Evolutionary conservation across 805 yeast genomes (phyloP).

Genomic region (Jamesozyma lodderae): DNA sequence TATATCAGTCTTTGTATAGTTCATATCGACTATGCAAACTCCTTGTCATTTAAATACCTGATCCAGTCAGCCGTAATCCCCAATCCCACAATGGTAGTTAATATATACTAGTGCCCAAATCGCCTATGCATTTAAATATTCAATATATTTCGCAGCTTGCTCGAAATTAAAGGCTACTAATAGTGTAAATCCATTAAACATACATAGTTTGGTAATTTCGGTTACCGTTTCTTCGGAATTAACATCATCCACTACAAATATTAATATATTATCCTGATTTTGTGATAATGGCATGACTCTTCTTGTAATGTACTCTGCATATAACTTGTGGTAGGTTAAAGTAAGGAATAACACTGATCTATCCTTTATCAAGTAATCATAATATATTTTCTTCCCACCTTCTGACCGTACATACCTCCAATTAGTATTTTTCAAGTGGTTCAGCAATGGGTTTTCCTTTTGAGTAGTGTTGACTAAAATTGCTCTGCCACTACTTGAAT

Average conservation of each 20-base stretch:
- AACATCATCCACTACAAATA: slow-evolving; percentile 59
- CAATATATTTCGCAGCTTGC: slow-evolving; percentile 42
- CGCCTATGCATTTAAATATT: slow-evolving; percentile 26
- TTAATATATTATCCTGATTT: slow-evolving; percentile 42
- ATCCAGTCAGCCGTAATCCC: too few species aligned
- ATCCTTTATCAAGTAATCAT: slow-evolving; percentile 58
- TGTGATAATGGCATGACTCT: slow-evolving; percentile 38
- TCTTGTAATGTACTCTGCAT: slow-evolving; percentile 64
- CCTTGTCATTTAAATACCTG: too few species aligned
- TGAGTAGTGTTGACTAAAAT: slow-evolving; percentile 57
- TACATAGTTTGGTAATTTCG: slow-evolving; percentile 34
- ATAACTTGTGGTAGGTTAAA: slow-evolving; percentile 62
- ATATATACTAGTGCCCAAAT: too few species aligned
- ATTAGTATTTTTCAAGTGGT: slow-evolving; percentile 44
- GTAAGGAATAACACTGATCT: slow-evolving; percentile 53
- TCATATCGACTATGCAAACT: too few species aligned
- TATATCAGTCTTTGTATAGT: too few species aligned
- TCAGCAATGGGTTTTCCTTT: slow-evolving; percentile 62
- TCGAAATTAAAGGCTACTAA: slow-evolving; percentile 39
- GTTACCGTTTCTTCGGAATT: slow-evolving; percentile 39
- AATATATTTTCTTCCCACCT: slow-evolving; percentile 36
- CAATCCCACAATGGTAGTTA: too few species aligned
- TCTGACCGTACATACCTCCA: slow-evolving; percentile 38
- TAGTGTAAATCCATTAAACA: slow-evolving; percentile 35
- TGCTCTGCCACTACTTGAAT: slow-evolving; percentile 20